Base-by-base conservation (phyloP, 2,329 filamentous ascomycete species). In the Acrodontium crateriforme region DNA sequence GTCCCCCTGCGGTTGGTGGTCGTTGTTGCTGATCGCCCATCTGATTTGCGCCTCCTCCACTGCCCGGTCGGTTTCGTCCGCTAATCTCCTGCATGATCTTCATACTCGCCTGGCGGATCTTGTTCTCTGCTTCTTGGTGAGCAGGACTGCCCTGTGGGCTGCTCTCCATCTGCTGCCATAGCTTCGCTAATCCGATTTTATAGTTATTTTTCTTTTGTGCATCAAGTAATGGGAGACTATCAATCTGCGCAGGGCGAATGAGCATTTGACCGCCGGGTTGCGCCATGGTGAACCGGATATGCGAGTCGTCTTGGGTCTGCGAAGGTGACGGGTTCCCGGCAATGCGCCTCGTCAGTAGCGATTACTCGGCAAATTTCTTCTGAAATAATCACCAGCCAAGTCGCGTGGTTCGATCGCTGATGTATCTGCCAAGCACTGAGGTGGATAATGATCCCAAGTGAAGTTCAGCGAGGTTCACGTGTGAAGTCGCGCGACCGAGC, bases 181-280 rank as follows among this genome's bases (percentile, higher is more conserved):
- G 56, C 35, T 56, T 62, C 31, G 60, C 57, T 36, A 74, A 60
- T 12, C 65, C 55, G 26, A 59, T 52, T 32, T 63, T 64, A 42
- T 71, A 71, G 38, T 67, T 62, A 24, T 58, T 50, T 51, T 72
- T 74, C 40, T 67, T 61, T 26, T 62, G 52, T 6, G 68, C 63
- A 35, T 52, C 63, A 16, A 74, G 54, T 46, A 63, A 57, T 4
- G 64, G 63, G 5, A 71, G 54, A 32, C 58, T 59, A 35, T 62
- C 58, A 28, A 71, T 64, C 35, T 68, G 62, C 31, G 65, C 60
- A 16, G 65, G 63, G 24, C 59, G 59, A 39, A 69, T 67, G 32
- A 53, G 30, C 25, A 22, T 12, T 12, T 22, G 20, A 22, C n/a
- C n/a, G n/a, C n/a, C n/a, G n/a, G n/a, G n/a, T n/a, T n/a, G n/a